phyloP scores from a whole-genome alignment of 148 eudicot genomes.

The Spergularia bocconei region DNA sequence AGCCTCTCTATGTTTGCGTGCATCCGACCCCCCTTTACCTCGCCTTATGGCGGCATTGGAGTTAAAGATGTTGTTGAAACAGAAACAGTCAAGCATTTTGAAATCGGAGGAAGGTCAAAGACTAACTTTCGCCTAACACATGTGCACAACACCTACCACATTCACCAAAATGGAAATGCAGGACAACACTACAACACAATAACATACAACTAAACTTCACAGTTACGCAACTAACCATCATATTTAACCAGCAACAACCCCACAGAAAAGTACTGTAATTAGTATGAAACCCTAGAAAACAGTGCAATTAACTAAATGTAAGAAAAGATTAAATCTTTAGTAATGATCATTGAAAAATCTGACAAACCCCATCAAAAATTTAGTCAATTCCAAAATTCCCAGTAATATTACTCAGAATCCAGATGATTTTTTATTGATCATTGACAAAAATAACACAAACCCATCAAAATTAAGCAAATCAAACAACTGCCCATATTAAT shows the following conservation, averaged over 20 bases:
- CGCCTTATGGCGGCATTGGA: no score
- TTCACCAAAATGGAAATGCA: not conserved
- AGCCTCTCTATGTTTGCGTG: no score
- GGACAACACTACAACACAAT: not conserved
- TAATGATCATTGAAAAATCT: no score
- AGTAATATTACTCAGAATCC: not conserved
- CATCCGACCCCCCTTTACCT: no score
- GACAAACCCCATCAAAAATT: no score
- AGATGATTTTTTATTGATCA: slow-evolving; percentile 5
- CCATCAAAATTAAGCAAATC: slow-evolving; percentile 14
- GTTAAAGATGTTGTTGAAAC: no score
- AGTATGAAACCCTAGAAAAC: no score
- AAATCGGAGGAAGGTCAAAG: not conserved
- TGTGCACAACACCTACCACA: not conserved
- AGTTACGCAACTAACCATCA: no score
- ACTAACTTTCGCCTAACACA: not conserved
- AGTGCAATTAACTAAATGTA: no score
- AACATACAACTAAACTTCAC: not conserved
- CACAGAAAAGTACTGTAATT: no score
- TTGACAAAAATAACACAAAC: slow-evolving; percentile 5
- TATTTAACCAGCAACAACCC: no score
- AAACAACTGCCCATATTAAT: not conserved
- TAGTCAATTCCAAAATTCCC: not conserved
- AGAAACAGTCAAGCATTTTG: not conserved
- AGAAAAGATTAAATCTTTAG: no score